phyloP scores from a whole-genome alignment of 2,329 filamentous ascomycete genomes.

The Endoconidiophora polonica region DNA sequence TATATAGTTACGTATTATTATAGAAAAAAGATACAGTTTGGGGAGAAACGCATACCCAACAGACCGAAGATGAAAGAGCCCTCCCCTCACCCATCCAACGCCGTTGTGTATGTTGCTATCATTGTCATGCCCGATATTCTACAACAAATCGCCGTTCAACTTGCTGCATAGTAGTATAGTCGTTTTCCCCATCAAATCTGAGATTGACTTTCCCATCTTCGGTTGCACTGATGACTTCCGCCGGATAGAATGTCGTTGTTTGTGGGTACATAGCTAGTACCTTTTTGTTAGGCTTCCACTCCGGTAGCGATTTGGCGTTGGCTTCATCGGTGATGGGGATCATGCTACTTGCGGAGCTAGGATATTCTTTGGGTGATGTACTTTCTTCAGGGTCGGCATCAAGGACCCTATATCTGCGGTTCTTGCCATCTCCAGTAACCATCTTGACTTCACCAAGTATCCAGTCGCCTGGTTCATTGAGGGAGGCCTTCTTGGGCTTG shows the following conservation, averaged over 20 bases:
- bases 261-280: constrained; percentile 68
- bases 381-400: constrained; percentile 58
- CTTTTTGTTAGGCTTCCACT: constrained; percentile 50
- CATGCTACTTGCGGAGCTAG: constrained; percentile 56
- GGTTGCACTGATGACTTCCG: constrained; percentile 51
- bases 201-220: constrained; percentile 40
- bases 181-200: constrained; percentile 67
- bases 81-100: constrained; percentile 6
- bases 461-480: constrained; percentile 39
- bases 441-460: constrained; percentile 65
- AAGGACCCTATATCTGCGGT: constrained; percentile 61
- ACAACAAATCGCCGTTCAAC: constrained; percentile 63
- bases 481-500: constrained; percentile 35
- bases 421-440: constrained; percentile 61
- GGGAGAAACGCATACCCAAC: too few relatives aligned
- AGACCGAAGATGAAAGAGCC: background rate
- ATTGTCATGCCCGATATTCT: constrained; percentile 37
- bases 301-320: constrained; percentile 32
- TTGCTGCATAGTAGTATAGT: constrained; percentile 54
- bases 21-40: background rate
- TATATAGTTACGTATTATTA: background rate
- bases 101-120: background rate
- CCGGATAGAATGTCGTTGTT: constrained; percentile 74
- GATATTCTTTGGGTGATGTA: constrained; percentile 48
- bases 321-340: constrained; percentile 51